Percentiles rank a stretch among this genome's conserved stretches.
These are phyloP conservation scores for Fragaria nilgerrensis DNA, from an alignment of 306 rosid species.

Conservation along the genomic window DNA sequence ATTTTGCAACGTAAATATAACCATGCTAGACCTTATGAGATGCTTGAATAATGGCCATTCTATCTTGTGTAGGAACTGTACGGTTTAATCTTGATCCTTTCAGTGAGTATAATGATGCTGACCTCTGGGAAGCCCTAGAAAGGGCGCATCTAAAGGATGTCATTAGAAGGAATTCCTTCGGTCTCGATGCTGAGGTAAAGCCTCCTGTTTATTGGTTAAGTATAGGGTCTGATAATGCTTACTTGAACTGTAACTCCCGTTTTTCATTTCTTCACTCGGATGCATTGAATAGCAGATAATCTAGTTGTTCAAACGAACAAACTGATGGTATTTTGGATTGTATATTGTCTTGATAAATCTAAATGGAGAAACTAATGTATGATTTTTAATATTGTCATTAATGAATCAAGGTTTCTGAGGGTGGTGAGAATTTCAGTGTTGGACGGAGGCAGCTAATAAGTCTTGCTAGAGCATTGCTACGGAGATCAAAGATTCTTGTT, in stretches of 20 bases:
- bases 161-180: slow-evolving; percentile 60
- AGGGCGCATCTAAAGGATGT: slow-evolving; percentile 80
- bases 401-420: slow-evolving; percentile 65
- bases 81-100: slow-evolving; percentile 91
- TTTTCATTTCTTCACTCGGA: too few species aligned
- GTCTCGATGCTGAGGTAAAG: slow-evolving; percentile 78
- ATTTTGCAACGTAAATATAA: background rate
- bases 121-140: slow-evolving; percentile 87
- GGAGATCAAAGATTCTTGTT: slow-evolving; percentile 83
- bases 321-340: too few species aligned
- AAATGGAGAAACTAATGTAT: background rate
- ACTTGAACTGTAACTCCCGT: background rate
- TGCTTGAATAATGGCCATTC: slow-evolving; percentile 5
- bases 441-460: slow-evolving; percentile 90
- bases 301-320: background rate
- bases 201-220: background rate
- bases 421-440: slow-evolving; percentile 91
- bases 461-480: slow-evolving; percentile 78
- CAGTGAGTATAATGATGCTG: slow-evolving; percentile 68
- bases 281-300: background rate
- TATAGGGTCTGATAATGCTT: background rate
- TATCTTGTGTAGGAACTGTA: slow-evolving; percentile 54
- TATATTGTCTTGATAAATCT: too few species aligned
- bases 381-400: slow-evolving; percentile 1
- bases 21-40: background rate